These are phyloP conservation scores for Trypanosoma lewisi DNA, from an alignment of 208 protist genomes.

Conservation along the genomic window DNA sequence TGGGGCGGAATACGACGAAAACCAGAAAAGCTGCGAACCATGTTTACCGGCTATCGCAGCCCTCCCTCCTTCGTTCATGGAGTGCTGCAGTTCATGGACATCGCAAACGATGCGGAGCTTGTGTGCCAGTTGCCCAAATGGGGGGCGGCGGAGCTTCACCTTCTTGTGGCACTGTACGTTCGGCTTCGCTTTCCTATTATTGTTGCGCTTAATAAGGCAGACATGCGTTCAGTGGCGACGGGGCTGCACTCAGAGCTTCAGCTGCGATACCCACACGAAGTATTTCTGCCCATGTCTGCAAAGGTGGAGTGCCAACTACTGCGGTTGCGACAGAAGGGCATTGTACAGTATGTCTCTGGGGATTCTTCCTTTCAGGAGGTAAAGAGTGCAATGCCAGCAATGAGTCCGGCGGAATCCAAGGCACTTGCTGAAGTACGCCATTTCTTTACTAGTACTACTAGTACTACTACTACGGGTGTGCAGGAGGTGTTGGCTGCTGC, in stretches of 20 bases:
- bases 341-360: conserved; percentile 64
- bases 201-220: conserved; percentile 92
- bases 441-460: conserved; percentile 8
- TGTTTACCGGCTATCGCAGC: conserved; percentile 93
- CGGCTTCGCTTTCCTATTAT: conserved; percentile 89
- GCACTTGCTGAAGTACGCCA: conserved; percentile 13
- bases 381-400: neutral
- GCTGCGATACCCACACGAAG: conserved; percentile 62
- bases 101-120: conserved; percentile 44
- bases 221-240: conserved; percentile 50
- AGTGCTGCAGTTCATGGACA: conserved; percentile 56
- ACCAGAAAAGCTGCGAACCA: conserved; percentile 71
- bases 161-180: conserved; percentile 89
- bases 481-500: conserved; percentile 76
- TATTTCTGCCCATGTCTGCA: conserved; percentile 76
- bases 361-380: conserved; percentile 26
- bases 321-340: conserved; percentile 45
- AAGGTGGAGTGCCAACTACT: conserved; percentile 77
- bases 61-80: conserved; percentile 64
- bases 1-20: conserved; percentile 65
- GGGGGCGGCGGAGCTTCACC: conserved; percentile 78
- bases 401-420: conserved; percentile 6
- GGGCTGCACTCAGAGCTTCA: conserved; percentile 43
- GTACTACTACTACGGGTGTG: conserved; percentile 61
- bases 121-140: conserved; percentile 37